Base-by-base conservation (phyloP, 257 asterid species). In the Solanum pimpinellifolium region DNA sequence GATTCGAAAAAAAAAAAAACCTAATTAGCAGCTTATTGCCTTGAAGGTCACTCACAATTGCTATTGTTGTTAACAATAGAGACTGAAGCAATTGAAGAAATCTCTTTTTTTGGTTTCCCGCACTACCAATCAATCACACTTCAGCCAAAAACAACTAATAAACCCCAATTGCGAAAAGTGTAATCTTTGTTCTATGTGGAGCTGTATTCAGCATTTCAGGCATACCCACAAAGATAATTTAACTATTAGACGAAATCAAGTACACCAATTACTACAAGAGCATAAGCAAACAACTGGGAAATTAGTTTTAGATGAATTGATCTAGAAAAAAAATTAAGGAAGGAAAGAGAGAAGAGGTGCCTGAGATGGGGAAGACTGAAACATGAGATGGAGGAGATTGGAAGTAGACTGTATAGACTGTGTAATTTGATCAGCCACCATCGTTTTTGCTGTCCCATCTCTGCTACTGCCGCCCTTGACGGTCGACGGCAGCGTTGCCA, bases 371-470 rank as follows among this genome's bases (percentile, higher is more conserved):
- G 98, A 95, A 59, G 98, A 92, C 15, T 94, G 95, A 69, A 93
- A 95, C 98, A 95, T 95, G 93, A 95, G 98, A 75, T 92, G 98
- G 41, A 96, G 94, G 86, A 96, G 98, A 91, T 96, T 96, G 87
- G 98, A 95, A 60, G 96, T 94, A 83, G 98, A 96, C 87, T 91
- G 95, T 6, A 94, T 91, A 72, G 96, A 92, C 85, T 94, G 98
- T 12, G 98, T 91, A 59, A 96, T 94, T 86, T 96, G 98, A 90
- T 94, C 98, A n/a, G 95, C 95, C 3, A 93, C 95, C 41, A 83
- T 14, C 16, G 92, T 68, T 87, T 94, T 94, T 20, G 96, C 95
- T 13, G 98, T 92, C 47, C 96, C 97, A 25, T 92, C 98, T 89
- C 89, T 90, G 56, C 93, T 88, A 25, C 88, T 75, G 82, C 29